Base-by-base conservation (phyloP, 2,329 filamentous ascomycete species). In the Corynespora cassiicola region DNA sequence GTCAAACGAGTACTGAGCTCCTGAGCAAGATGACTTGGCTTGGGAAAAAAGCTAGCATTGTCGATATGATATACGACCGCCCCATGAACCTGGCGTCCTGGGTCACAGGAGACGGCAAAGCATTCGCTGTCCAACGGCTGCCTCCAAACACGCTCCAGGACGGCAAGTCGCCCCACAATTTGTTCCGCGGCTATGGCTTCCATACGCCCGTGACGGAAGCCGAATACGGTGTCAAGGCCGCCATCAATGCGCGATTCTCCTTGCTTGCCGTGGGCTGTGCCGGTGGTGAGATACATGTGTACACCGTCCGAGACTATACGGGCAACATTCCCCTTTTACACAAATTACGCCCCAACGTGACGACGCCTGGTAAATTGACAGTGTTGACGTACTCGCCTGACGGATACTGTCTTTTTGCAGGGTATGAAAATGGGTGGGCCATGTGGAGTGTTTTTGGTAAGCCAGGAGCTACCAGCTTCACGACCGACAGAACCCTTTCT, bases 381-480 rank as follows among this genome's bases (percentile, higher is more conserved):
- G 87, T 84, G 19, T 70, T 99, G 50, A 83, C 74, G 44, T 99
- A 96, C 72, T 96, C 94, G 1, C 90, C 92, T 0, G 94, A 99
- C 66, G 94, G 94, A 12, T 96, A 97, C 66, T 96, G 91, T 65
- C 78, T 99, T 7, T 96, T 99, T 68, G 90, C 87, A 27, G 94
- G 92, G 1, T 97, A 92, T 61, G 86, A 94, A 57, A 84, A 86
- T 42, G 95, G 94, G 1, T 99, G 94, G 94, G 87, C 88, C 4
- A 92, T 85, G 30, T 99, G 92, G 92, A 97, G 92, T 65, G 94
- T 97, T 23, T 99, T 95, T 68, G 94, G 94, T 21, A 96, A 96
- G 67, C 80, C 86, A 2, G 86, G 90, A 10, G 90, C 87, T 38
- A 89, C 84, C 54, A 96, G 89, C 61, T 97, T 97, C 64, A 77